phyloP scores from a whole-genome alignment of 768 basidiomycete species.

The Exidia glandulosa region DNA sequence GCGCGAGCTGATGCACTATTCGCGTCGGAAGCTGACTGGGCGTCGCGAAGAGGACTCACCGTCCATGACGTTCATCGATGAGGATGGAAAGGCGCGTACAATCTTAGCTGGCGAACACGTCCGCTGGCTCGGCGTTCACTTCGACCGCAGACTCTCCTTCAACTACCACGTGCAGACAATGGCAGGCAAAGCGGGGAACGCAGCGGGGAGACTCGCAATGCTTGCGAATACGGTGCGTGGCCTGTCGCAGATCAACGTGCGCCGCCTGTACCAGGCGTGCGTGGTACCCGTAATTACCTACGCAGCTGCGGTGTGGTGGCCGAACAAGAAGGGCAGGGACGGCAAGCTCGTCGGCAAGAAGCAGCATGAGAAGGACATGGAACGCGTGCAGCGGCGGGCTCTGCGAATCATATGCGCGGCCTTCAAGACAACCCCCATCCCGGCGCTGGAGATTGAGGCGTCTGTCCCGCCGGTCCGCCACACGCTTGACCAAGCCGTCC shows the following conservation, averaged over 20 bases:
- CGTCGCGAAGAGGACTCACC: not conserved
- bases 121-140: constrained; percentile 24
- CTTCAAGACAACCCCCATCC: constrained; percentile 21
- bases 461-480: constrained; percentile 19
- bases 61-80: not conserved
- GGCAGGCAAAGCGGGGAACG: constrained; percentile 14
- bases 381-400: constrained; percentile 19
- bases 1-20: constrained; percentile 3
- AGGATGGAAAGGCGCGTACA: not conserved
- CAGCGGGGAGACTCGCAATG: constrained; percentile 18
- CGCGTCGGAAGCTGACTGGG: not conserved
- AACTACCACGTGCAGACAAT: constrained; percentile 18
- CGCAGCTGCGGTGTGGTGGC: constrained; percentile 24
- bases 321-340: not conserved
- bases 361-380: constrained; percentile 13
- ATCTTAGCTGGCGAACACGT: not conserved
- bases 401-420: constrained; percentile 22
- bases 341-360: constrained; percentile 8
- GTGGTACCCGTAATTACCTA: constrained; percentile 24
- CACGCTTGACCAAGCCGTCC: constrained; percentile 1
- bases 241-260: constrained; percentile 18
- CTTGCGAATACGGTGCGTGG: constrained; percentile 24
- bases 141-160: constrained; percentile 24
- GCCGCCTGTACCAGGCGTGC: constrained; percentile 19
- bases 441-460: constrained; percentile 23